Base-by-base conservation (phyloP, 768 basidiomycete genomes). In the Agaricus sinodeliciosus region DNA sequence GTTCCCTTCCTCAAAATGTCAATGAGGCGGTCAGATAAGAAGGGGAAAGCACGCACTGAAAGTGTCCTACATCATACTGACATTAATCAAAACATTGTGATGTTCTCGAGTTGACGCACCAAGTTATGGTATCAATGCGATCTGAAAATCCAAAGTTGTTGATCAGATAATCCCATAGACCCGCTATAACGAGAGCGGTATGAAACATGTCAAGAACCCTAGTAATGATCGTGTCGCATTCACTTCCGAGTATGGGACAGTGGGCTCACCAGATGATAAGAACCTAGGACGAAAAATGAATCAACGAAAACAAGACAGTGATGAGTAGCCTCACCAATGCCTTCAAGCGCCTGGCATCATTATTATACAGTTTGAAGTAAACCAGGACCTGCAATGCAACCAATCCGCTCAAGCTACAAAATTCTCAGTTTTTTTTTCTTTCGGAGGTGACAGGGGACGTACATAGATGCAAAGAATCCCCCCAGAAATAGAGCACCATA, bases 161-260 rank as follows among this genome's bases (percentile, higher is more conserved):
- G 26, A 74, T 71, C 3, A 73, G 51, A 53, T 72, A 73, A 27
- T 69, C 58, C 72, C 74, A 77, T 13, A 72, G 53, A 5, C 70
- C 63, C 4, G 61, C 55, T 66, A 70, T 71, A 25, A 75, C 69
- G 49, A 71, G 64, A 13, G 55, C 57, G 0, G 71, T 73, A 54
- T 76, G 75, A 0, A 59, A 57, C 6, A 63, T 62, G 51, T 76
- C 75, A 15, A 71, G 63, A 11, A 68, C 4, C 71, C 72, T 74
- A 47, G 26, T 5, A 12, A n/a, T 11, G 19, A 35, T 31, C 34
- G 7, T 48, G 16, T n/a, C 18, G 41, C 11, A 34, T 39, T 15
- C 8, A 9, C 43, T 39, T 3, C 36, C 11, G 56, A 56, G 56
- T 57, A 7, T 57, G 47, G 36, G 13, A 55, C 27, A 11, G 58